A percentile compares a stretch with the other conserved stretches of the same genome.
phyloP scores from a whole-genome alignment of 768 basidiomycete species.

The Naganishia randhawae region DNA sequence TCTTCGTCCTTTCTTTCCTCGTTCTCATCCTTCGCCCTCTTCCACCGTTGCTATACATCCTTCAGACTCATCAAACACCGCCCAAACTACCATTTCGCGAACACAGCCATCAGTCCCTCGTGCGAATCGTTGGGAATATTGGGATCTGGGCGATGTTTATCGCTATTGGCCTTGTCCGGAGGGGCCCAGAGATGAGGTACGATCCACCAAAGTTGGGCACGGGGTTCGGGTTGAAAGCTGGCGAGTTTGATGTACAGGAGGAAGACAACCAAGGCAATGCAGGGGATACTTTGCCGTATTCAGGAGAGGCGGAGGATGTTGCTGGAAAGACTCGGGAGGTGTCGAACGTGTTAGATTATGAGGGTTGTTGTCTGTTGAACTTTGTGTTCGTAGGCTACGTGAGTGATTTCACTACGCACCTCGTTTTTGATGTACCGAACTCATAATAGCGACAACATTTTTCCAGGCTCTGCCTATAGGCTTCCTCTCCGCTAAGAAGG shows the following conservation, averaged over 20 bases:
- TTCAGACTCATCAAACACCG: constrained; percentile 27
- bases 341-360: constrained; percentile 22
- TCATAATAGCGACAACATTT: not conserved
- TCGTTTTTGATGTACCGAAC: not conserved
- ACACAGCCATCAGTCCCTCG: constrained; percentile 7
- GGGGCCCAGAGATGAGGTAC: constrained; percentile 40
- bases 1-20: not conserved
- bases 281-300: not conserved
- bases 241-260: constrained; percentile 16
- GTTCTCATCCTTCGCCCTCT: constrained; percentile 29
- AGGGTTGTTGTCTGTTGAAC: constrained; percentile 14
- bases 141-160: constrained; percentile 26
- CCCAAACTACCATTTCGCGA: constrained; percentile 17
- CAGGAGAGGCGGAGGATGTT: not conserved
- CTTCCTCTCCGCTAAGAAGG: constrained; percentile 1
- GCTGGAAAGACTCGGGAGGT: not conserved
- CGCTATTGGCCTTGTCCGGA: constrained; percentile 35
- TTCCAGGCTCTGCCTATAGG: not conserved
- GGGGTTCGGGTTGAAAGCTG: constrained; percentile 39
- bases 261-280: not conserved
- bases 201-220: constrained; percentile 34
- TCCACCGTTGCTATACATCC: constrained; percentile 33
- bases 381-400: constrained; percentile 23
- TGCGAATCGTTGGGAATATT: constrained; percentile 6
- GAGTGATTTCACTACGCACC: not conserved